Conservation (phyloP, 768 basidiomycete genomes). For the Russula olivacea region DNA sequence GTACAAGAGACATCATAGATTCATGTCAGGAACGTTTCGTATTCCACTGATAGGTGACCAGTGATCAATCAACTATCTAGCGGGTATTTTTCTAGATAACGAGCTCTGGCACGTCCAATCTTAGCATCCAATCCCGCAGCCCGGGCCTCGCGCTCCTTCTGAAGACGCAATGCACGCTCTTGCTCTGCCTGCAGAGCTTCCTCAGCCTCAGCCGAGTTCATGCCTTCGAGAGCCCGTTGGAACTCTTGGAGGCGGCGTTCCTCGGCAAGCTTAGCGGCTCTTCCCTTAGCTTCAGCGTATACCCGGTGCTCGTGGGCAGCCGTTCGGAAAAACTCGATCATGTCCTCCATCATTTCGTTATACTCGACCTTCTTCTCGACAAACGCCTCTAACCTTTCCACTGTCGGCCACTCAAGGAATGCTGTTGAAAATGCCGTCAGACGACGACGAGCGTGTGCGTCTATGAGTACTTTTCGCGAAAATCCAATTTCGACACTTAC, state of each 20-base stretch:
- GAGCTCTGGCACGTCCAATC: background rate
- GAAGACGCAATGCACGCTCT: background rate
- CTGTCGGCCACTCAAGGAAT: constrained; percentile 10
- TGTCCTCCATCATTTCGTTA: background rate
- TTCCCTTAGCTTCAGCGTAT: background rate
- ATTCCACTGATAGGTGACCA: too few relatives aligned
- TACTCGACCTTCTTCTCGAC: constrained; percentile 8
- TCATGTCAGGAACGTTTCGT: background rate
- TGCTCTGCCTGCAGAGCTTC: background rate
- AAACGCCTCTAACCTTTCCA: constrained; percentile 9
- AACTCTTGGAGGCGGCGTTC: constrained; percentile 2
- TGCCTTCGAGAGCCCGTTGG: background rate
- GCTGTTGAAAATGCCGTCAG: background rate
- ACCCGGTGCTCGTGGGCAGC: background rate
- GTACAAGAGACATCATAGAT: background rate
- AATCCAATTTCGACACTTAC: background rate
- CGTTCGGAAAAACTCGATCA: background rate
- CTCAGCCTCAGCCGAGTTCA: constrained; percentile 1
- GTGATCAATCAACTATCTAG: background rate
- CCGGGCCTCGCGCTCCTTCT: background rate
- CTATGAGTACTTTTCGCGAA: background rate
- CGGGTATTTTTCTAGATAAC: background rate
- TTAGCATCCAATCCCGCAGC: background rate
- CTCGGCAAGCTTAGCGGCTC: background rate
- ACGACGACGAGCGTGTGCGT: background rate